A percentile compares a stretch with the other conserved stretches of the same genome.
phyloP scores from a whole-genome alignment of 495 filamentous ascomycete species.

The Venustampulla echinocandica region DNA sequence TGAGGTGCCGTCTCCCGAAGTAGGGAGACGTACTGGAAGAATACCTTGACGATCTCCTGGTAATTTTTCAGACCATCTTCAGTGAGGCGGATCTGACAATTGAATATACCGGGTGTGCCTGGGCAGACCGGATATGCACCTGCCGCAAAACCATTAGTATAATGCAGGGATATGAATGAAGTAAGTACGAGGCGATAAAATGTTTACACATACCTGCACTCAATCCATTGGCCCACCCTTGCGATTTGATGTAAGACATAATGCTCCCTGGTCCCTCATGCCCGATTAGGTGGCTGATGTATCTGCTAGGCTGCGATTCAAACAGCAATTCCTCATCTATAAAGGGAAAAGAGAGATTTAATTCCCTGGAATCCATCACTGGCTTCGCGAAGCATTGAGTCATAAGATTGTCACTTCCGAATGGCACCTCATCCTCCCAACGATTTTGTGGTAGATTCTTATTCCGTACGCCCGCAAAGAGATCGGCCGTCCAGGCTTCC shows the following conservation, averaged over 20 bases:
- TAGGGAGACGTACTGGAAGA: slow-evolving; percentile 93
- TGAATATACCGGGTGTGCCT: slow-evolving; percentile 72
- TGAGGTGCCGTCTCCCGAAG: slow-evolving; percentile 73
- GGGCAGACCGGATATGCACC: slow-evolving; percentile 68
- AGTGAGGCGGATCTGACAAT: slow-evolving; percentile 70
- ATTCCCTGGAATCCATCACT: slow-evolving; percentile 81
- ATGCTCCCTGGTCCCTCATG: slow-evolving; percentile 97
- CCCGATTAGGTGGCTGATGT: slow-evolving; percentile 87
- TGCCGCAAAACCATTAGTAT: neutral
- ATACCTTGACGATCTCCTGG: slow-evolving; percentile 72
- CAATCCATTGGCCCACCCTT: slow-evolving; percentile 89
- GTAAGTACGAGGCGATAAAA: too few relatives aligned
- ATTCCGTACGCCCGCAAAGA: slow-evolving; percentile 78
- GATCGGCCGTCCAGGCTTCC: slow-evolving; percentile 78
- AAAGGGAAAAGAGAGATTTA: slow-evolving; percentile 85
- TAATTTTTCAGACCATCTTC: slow-evolving; percentile 76
- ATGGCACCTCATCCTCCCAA: slow-evolving; percentile 69
- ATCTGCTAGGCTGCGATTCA: slow-evolving; percentile 78
- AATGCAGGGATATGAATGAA: too few relatives aligned
- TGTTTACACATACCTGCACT: slow-evolving; percentile 63
- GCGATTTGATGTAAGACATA: slow-evolving; percentile 86
- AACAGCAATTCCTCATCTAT: slow-evolving; percentile 79
- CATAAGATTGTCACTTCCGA: slow-evolving; percentile 56
- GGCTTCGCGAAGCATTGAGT: slow-evolving; percentile 90
- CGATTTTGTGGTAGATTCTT: slow-evolving; percentile 74